Base-by-base conservation (phyloP, 495 filamentous ascomycete species). In the Aspergillus haitiensis region DNA sequence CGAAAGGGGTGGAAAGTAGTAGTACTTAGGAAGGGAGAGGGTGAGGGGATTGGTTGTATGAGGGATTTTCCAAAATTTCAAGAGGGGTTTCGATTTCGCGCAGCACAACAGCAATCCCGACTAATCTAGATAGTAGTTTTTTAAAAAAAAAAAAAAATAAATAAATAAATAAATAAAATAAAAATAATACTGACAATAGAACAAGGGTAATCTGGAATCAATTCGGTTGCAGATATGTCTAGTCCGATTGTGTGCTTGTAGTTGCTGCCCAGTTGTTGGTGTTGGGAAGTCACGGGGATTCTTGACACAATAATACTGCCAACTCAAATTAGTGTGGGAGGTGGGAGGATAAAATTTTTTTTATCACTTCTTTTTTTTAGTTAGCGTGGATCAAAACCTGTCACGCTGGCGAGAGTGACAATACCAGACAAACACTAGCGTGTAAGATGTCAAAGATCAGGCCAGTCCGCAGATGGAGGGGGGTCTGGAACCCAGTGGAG, bases 51-150 rank as follows among this genome's bases (percentile, higher is more conserved):
- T 16, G 49, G 56, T 59, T 53, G 58, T 70, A 70, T 68, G 68
- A 70, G 68, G 68, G 68, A 70, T 70, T 70, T 70, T 70, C 40
- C 37, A 44, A 39, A 40, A 53, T 12, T 48, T 16, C 57, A 35
- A 27, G 57, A 55, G 52, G 39, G 16, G 40, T 46, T 48, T 27
- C 37, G 49, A 47, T 32, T 59, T 48, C 56, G 52, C 48, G 64
- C 52, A 55, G 48, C 35, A 53, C 54, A 54, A 42, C 52, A 47
- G 58, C 46, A 58, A 6, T 27, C 21, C 21, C 21, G 1, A 27
- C 21, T 27, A 21, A 47, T 2, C 10, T 9, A 47, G 44, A 47
- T 13, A 16, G 42, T 18, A 16, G 16, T 15, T n/a, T n/a, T n/a
- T n/a, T n/a, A n/a, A n/a, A n/a, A n/a, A n/a, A n/a, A n/a, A n/a